These are phyloP conservation scores for Scolecobasidium constrictum DNA, from an alignment of 2,329 filamentous ascomycete genomes.

Conservation along the genomic window DNA sequence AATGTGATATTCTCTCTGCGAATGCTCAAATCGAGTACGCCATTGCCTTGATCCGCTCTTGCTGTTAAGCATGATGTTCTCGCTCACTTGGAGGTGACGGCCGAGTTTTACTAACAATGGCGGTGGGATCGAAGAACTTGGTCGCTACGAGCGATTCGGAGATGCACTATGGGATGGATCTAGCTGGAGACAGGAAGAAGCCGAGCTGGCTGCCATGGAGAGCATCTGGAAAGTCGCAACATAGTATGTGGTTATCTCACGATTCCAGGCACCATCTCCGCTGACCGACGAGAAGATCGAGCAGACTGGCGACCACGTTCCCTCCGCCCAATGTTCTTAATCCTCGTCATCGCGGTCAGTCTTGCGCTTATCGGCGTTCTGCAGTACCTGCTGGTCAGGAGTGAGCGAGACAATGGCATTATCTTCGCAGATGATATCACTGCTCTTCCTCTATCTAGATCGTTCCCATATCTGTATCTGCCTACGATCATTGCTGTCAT, in stretches of 20 bases:
- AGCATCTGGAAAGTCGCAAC: neutral
- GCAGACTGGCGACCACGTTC: slow-evolving; percentile 29
- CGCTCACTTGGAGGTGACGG: too few relatives aligned
- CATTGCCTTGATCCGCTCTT: too few relatives aligned
- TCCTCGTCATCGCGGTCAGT: slow-evolving; percentile 25
- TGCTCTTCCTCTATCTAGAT: slow-evolving; percentile 25
- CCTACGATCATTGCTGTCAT: slow-evolving; percentile 44
- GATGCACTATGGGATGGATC: too few relatives aligned
- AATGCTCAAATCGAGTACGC: too few relatives aligned
- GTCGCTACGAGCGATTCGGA: too few relatives aligned
- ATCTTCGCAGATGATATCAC: slow-evolving; percentile 25
- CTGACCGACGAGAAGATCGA: too few relatives aligned
- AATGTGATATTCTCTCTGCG: too few relatives aligned
- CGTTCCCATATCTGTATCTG: slow-evolving; percentile 37
- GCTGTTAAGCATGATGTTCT: too few relatives aligned
- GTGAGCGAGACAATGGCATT: slow-evolving; percentile 31
- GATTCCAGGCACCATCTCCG: too few relatives aligned
- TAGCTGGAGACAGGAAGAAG: neutral
- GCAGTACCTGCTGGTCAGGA: slow-evolving; percentile 33
- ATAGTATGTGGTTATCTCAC: too few relatives aligned
- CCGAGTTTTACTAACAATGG: too few relatives aligned
- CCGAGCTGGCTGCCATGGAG: neutral
- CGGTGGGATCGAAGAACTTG: too few relatives aligned
- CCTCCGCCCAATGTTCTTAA: slow-evolving; percentile 26
- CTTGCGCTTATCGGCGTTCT: slow-evolving; percentile 32